Conservation (phyloP, 2,329 filamentous ascomycete genomes). For the Phoma herbarum region DNA sequence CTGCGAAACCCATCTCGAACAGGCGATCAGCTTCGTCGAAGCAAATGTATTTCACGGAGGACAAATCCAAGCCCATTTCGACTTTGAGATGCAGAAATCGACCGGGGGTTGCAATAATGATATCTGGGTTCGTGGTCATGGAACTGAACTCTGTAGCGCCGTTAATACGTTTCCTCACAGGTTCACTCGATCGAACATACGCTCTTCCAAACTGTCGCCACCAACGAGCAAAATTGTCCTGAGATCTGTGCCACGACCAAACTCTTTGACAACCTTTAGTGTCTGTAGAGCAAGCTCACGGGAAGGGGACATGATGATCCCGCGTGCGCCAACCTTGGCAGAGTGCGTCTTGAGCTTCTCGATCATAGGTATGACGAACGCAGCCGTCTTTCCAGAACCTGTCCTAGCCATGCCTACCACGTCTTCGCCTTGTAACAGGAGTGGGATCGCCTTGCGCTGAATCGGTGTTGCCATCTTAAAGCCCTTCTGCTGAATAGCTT, state of each 20-base stretch:
- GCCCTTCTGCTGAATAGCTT: slow-evolving; percentile 91
- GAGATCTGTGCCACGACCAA: slow-evolving; percentile 88
- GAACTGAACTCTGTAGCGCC: slow-evolving; percentile 72
- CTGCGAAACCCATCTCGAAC: slow-evolving; percentile 98
- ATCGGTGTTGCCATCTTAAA: slow-evolving; percentile 97
- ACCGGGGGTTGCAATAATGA: slow-evolving; percentile 95
- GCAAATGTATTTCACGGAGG: slow-evolving; percentile 90
- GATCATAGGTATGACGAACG: slow-evolving; percentile 98
- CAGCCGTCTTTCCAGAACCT: slow-evolving; percentile 98
- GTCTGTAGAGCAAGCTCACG: slow-evolving; percentile 95
- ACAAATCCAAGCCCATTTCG: slow-evolving; percentile 93
- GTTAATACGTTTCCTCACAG: slow-evolving; percentile 13
- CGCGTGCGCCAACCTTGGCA: slow-evolving; percentile 83
- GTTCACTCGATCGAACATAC: slow-evolving; percentile 29
- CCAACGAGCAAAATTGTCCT: slow-evolving; percentile 91
- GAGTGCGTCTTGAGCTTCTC: slow-evolving; percentile 90
- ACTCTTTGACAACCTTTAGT: slow-evolving; percentile 93
- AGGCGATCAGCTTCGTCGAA: slow-evolving; percentile 97
- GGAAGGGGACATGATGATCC: slow-evolving; percentile 88
- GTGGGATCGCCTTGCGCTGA: slow-evolving; percentile 93
- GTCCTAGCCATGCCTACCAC: slow-evolving; percentile 99
- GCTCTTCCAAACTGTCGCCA: slow-evolving; percentile 94
- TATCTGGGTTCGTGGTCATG: slow-evolving; percentile 95
- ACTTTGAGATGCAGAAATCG: slow-evolving; percentile 97
- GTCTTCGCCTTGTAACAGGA: slow-evolving; percentile 89